Evolutionary conservation across 192 early-diverging fungal genomes (phyloP).

Genomic region (Coemansia sp.): DNA sequence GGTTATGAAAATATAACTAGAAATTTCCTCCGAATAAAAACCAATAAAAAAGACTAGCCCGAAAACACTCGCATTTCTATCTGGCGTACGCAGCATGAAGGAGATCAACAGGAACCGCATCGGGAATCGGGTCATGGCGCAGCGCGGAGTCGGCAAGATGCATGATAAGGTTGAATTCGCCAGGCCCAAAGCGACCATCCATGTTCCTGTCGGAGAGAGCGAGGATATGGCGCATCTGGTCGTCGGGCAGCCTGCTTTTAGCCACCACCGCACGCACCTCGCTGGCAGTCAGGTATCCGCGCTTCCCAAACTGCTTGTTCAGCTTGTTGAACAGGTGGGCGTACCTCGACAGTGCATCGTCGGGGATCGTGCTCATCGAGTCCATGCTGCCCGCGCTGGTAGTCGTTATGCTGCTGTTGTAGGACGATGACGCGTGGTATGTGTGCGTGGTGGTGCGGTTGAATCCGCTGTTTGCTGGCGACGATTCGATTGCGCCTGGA

Average conservation of each 20-base stretch:
- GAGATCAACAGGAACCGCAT: conserved; percentile 31
- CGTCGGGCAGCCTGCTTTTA: conserved; percentile 30
- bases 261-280: conserved; percentile 29
- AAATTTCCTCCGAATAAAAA: no score
- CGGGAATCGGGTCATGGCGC: conserved; percentile 33
- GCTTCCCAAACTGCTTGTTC: conserved; percentile 26
- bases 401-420: conserved; percentile 4
- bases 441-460: conserved; percentile 6
- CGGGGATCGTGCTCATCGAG: conserved; percentile 6
- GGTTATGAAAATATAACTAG: no score
- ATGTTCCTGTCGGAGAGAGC: conserved; percentile 37
- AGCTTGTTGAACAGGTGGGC: conserved; percentile 29
- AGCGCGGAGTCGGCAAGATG: conserved; percentile 36
- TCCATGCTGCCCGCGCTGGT: not conserved
- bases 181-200: conserved; percentile 38
- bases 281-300: conserved; percentile 22
- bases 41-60: no score
- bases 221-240: conserved; percentile 37
- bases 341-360: conserved; percentile 28
- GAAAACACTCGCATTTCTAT: not conserved
- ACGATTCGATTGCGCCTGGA: not conserved
- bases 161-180: conserved; percentile 49
- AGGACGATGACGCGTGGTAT: conserved; percentile 10
- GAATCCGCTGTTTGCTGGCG: not conserved
- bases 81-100: conserved; percentile 32